Evolutionary conservation across 2,329 filamentous ascomycete species (phyloP).

Genomic region (Cladosporium sp.): DNA sequence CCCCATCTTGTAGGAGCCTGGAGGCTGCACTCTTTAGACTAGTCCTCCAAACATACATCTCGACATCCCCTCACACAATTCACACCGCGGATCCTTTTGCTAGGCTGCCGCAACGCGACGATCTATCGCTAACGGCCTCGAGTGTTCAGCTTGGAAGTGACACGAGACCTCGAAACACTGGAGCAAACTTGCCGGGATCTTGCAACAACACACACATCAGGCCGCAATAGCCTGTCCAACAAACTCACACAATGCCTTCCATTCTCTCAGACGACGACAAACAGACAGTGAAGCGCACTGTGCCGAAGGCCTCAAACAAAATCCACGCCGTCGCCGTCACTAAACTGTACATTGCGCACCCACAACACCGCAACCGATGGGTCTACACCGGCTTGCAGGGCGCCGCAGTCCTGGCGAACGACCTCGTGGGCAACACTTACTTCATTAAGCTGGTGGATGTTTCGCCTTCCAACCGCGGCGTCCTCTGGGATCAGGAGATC

Average conservation of each 20-base stretch:
- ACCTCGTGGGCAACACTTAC: conserved; percentile 89
- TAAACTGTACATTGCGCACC: conserved; percentile 87
- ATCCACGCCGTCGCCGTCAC: conserved; percentile 94
- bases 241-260: conserved; percentile 45
- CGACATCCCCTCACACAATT: neutral
- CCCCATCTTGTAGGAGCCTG: neutral
- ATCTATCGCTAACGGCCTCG: neutral
- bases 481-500: conserved; percentile 96
- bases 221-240: neutral
- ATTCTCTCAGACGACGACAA: conserved; percentile 90
- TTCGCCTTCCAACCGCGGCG: conserved; percentile 75
- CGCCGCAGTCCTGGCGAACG: conserved; percentile 84
- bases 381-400: conserved; percentile 91
- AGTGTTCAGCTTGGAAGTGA: neutral
- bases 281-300: conserved; percentile 88
- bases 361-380: conserved; percentile 75
- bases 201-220: neutral
- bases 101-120: conserved; percentile 1
- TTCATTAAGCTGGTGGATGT: conserved; percentile 98
- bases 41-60: neutral
- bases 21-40: neutral
- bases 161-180: conserved; percentile 1
- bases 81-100: conserved; percentile 8
- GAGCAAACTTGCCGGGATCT: conserved; percentile 3
- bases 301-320: conserved; percentile 93